These are phyloP conservation scores for Aspergillus pseudoterreus DNA, from an alignment of 2,329 filamentous ascomycete species.

Conservation along the genomic window DNA sequence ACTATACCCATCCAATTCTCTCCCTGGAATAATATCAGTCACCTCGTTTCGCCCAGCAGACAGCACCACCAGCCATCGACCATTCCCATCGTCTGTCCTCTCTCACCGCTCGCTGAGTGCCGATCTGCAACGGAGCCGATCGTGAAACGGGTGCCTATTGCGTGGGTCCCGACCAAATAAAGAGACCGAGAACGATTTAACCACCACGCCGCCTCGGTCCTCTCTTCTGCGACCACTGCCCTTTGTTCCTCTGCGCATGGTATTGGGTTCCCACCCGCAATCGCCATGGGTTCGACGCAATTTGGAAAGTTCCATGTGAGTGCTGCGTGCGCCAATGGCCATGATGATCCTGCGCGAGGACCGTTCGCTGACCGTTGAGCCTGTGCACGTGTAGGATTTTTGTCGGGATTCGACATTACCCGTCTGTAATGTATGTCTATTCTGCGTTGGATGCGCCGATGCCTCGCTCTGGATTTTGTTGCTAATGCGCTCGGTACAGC, in stretches of 20 bases:
- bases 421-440: constrained; percentile 70
- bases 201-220: constrained; percentile 9
- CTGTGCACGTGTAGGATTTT: constrained; percentile 58
- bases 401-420: constrained; percentile 80
- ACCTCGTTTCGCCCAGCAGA: too few species aligned
- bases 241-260: constrained; percentile 11
- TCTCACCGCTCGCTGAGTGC: constrained; percentile 1
- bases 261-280: constrained; percentile 8
- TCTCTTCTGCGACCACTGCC: neutral
- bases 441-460: neutral
- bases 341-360: constrained; percentile 2
- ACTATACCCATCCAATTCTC: neutral
- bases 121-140: constrained; percentile 22
- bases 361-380: constrained; percentile 18
- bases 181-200: constrained; percentile 13
- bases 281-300: constrained; percentile 50
- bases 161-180: constrained; percentile 20
- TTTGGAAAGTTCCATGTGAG: constrained; percentile 59
- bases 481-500: constrained; percentile 41
- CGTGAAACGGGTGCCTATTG: constrained; percentile 13
- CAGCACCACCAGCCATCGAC: too few species aligned
- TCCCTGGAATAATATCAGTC: neutral
- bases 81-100: too few species aligned
- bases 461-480: constrained; percentile 9
- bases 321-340: constrained; percentile 7